Evolutionary conservation across 73 alveolate genomes (phyloP).

Genomic region (Tetrahymena thermophila): DNA sequence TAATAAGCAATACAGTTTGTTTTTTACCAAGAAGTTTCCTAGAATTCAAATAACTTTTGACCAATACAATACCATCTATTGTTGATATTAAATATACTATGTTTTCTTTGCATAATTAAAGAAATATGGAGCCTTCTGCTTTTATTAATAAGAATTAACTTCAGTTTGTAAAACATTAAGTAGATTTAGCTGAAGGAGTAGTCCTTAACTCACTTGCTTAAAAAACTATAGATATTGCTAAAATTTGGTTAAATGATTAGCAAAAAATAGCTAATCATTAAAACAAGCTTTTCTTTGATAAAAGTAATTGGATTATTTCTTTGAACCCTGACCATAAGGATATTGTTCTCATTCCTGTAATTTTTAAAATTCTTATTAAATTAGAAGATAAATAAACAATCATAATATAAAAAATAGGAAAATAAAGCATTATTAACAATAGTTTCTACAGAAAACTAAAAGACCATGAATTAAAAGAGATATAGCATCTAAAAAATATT

Average conservation of each 20-base stretch:
- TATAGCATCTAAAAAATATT: background rate
- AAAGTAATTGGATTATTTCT: background rate
- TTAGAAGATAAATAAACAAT: background rate
- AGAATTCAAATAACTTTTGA: background rate
- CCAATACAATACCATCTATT: background rate
- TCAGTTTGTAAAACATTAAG: background rate
- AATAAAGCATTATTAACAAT: background rate
- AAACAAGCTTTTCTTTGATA: background rate
- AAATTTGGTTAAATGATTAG: background rate
- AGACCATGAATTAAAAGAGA: background rate
- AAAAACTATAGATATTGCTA: background rate
- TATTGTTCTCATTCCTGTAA: background rate
- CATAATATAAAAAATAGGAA: background rate
- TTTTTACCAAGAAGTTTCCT: background rate
- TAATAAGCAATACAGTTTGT: background rate
- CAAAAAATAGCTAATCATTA: background rate
- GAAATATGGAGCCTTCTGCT: background rate
- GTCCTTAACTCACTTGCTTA: background rate
- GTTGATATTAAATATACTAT: background rate
- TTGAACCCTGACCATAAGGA: background rate
- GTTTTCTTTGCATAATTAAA: background rate
- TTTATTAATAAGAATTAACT: background rate
- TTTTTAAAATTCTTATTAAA: background rate
- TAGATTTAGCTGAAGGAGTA: background rate
- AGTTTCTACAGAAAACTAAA: background rate